phyloP scores from a whole-genome alignment of 306 rosid species.

The Fragaria nilgerrensis region DNA sequence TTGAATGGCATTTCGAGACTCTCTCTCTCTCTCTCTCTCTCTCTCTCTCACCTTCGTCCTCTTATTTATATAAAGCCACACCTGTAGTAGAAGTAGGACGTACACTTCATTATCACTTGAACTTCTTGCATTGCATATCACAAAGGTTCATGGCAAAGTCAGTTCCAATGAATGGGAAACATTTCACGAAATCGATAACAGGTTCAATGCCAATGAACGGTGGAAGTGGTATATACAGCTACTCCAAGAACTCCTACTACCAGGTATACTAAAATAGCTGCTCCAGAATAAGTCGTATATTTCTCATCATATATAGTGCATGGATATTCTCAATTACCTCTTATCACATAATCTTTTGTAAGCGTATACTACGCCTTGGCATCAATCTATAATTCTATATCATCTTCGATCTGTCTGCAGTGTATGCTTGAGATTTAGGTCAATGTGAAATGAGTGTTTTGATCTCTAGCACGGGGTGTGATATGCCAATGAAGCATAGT shows the following conservation, averaged over 20 bases:
- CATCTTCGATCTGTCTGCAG: no score
- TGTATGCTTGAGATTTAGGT: no score
- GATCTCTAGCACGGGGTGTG: background rate
- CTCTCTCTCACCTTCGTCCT: background rate
- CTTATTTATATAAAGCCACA: background rate
- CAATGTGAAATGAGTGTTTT: background rate
- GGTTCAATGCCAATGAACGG: constrained; percentile 34
- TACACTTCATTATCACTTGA: background rate
- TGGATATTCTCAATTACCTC: no score
- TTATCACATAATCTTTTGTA: no score
- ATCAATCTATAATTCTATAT: no score
- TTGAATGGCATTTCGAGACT: no score
- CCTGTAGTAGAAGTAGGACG: background rate
- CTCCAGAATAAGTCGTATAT: background rate
- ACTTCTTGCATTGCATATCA: background rate
- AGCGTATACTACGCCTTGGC: background rate
- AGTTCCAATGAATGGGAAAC: constrained; percentile 6
- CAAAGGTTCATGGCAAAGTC: background rate
- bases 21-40: background rate
- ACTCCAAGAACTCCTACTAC: constrained; percentile 40
- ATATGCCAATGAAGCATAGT: no score
- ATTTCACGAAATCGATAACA: constrained; percentile 4
- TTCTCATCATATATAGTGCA: background rate
- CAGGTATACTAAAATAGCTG: constrained; percentile 30
- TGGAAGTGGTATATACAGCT: constrained; percentile 44